Base-by-base conservation (phyloP, 2,329 filamentous ascomycete species). In the Pestalotiopsis sp. region DNA sequence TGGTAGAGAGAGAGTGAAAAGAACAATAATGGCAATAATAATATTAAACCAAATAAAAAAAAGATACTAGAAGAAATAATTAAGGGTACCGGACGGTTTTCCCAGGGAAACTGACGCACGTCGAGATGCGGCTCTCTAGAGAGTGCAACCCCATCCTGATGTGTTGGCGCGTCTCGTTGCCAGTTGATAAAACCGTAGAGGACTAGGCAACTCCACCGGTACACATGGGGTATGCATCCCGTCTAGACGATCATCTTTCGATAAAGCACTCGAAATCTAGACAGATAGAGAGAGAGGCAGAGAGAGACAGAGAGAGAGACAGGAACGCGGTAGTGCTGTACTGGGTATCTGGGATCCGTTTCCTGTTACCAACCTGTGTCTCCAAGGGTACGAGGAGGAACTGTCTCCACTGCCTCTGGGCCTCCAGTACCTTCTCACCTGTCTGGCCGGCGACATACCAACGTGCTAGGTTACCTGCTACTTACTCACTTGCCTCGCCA, bases 111-210 rank as follows among this genome's bases (percentile, higher is more conserved):
- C 45, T 87, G 84, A 88, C 85, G 86, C 87, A 88, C 83, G 86
- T 86, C 80, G 81, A 84, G 83, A 88, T 91, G 88, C 88, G 88
- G 88, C 88, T 90, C 87, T 90, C 85, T 75, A 20, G 45, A 86
- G 82, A 86, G 87, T 88, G 87, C 87, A 88, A 89, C 88, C 63
- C 88, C 87, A 88, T 89, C 83, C 85, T 93, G 93, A 94, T 97
- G 94, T 92, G 93, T 87, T 97, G 94, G 93, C 93, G 91, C 91
- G 85, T 86, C 86, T 91, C 87, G 86, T 90, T 88, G 88, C 93
- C 93, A 95, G 91, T 95, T 90, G 87, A 90, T 89, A 85, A 85
- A 85, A 62, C 87, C 82, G 83, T 84, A 84, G 86, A 84, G 86
- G 83, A 86, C 86, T 88, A 88, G 83, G 81, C 84, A 86, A 85